Percentiles rank a stretch among this genome's conserved stretches.
phyloP scores from a whole-genome alignment of 805 yeast species.

The Yarrowia sp. region DNA sequence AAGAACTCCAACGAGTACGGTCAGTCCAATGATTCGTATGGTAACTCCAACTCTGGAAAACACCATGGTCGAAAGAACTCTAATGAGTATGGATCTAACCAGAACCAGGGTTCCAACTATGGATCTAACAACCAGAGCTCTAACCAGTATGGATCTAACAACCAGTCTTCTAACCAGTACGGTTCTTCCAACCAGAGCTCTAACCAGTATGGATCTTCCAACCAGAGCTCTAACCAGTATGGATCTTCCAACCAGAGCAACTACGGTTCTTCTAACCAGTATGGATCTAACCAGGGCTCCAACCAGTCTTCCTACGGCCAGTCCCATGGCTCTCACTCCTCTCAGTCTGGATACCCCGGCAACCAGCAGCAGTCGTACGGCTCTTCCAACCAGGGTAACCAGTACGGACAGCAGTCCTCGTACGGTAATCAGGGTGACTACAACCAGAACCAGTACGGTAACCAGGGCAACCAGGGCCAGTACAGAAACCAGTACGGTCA shows the following conservation, averaged over 20 bases:
- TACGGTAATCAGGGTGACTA: background rate
- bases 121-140: background rate
- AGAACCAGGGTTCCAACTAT: background rate
- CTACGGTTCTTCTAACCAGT: background rate
- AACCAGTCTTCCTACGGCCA: background rate
- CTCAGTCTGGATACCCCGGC: background rate
- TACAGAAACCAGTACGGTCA: background rate
- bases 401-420: background rate
- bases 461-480: background rate
- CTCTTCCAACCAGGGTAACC: background rate
- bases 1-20: slow-evolving; percentile 4
- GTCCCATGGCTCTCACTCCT: background rate
- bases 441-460: background rate
- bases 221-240: background rate
- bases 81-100: background rate
- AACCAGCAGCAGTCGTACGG: background rate
- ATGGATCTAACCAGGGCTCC: background rate
- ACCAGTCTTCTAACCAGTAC: background rate
- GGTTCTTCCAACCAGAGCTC: background rate
- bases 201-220: background rate
- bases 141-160: no score
- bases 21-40: background rate
- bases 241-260: background rate
- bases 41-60: background rate
- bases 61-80: slow-evolving; percentile 8